Evolutionary conservation across 768 basidiomycete genomes (phyloP).

Genomic region (Mycena sanguinolenta): DNA sequence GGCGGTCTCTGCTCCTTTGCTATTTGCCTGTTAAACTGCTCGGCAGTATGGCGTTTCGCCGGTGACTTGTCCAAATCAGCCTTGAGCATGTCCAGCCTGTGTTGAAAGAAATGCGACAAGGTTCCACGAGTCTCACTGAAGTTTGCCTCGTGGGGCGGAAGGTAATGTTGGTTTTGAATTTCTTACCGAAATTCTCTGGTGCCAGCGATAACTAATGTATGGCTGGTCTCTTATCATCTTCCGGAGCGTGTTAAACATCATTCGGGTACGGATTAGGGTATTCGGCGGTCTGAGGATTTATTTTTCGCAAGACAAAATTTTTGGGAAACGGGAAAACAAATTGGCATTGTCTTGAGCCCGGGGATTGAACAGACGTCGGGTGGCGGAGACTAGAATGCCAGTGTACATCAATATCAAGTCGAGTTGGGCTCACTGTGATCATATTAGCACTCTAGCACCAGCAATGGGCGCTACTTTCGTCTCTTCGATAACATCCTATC

Average conservation of each 20-base stretch:
- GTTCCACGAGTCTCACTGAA: slow-evolving; percentile 13
- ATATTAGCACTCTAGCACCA: background rate
- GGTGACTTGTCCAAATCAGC: slow-evolving; percentile 54
- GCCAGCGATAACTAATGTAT: slow-evolving; percentile 43
- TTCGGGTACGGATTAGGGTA: background rate
- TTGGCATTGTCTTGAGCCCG: background rate
- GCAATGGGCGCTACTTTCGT: background rate
- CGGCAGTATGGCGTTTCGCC: slow-evolving; percentile 54
- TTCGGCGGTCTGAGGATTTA: background rate
- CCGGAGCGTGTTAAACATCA: background rate
- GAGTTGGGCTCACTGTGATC: background rate
- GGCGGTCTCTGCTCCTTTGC: slow-evolving; percentile 63
- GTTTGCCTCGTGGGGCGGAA: background rate
- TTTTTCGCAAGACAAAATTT: no score
- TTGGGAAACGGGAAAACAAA: background rate
- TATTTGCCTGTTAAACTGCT: slow-evolving; percentile 60
- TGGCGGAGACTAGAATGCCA: slow-evolving; percentile 1
- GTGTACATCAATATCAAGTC: background rate
- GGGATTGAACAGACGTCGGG: slow-evolving; percentile 9
- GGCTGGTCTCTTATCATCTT: slow-evolving; percentile 5
- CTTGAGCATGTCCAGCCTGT: slow-evolving; percentile 47
- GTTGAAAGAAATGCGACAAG: no score
- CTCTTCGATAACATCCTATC: background rate
- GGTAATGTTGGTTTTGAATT: slow-evolving; percentile 41
- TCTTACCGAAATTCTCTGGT: slow-evolving; percentile 44